phyloP scores from a whole-genome alignment of 768 basidiomycete species.

The Baorangia bicolor region DNA sequence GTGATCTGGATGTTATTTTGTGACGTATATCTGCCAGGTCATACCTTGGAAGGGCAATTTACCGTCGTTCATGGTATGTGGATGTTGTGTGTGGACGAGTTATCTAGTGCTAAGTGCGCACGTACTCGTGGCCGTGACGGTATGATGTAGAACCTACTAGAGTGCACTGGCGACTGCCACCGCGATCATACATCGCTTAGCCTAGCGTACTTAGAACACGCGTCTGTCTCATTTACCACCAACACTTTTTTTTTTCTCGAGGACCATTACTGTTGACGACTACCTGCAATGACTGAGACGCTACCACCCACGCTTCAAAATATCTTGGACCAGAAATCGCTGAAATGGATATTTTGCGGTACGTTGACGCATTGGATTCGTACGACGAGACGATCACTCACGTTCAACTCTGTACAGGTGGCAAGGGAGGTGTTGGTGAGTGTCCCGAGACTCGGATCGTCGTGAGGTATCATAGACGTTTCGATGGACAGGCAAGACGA shows the following conservation, averaged over 20 bases:
- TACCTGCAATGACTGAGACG: constrained; percentile 48
- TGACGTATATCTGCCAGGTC: constrained; percentile 10
- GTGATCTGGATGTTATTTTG: neutral
- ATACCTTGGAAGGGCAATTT: constrained; percentile 42
- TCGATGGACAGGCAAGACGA: constrained; percentile 82
- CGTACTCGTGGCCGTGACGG: constrained; percentile 5
- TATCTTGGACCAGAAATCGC: constrained; percentile 84
- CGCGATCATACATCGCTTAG: constrained; percentile 13
- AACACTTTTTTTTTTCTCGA: neutral
- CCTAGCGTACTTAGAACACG: constrained; percentile 17
- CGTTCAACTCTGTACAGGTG: constrained; percentile 53
- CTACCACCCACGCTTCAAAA: constrained; percentile 90
- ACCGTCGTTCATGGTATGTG: constrained; percentile 24
- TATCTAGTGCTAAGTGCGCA: neutral
- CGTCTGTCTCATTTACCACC: constrained; percentile 13
- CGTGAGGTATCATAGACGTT: neutral
- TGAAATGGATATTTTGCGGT: constrained; percentile 99
- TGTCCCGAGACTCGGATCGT: constrained; percentile 7
- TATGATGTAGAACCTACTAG: constrained; percentile 15
- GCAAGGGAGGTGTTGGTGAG: constrained; percentile 97
- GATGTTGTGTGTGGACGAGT: neutral
- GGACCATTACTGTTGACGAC: constrained; percentile 9
- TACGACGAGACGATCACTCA: constrained; percentile 14
- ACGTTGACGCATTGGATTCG: constrained; percentile 34
- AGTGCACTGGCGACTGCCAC: neutral